Evolutionary conservation across 2,329 filamentous ascomycete genomes (phyloP), one percentile per base, ranked within the genome.

Genomic region (Rachicladosporium sp.): DNA sequence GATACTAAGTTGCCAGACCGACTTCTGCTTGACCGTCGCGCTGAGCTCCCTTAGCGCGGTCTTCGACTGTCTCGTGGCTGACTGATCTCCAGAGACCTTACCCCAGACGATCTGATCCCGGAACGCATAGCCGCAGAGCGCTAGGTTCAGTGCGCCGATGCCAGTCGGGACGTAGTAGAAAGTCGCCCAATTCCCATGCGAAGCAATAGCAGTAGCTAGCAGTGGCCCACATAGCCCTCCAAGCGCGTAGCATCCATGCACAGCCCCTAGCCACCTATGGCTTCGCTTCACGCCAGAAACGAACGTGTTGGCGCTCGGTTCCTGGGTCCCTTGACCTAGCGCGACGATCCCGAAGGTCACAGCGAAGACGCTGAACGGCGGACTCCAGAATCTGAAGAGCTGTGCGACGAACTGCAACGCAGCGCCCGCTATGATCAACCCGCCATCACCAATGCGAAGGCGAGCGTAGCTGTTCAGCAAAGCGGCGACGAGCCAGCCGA

Each of bases 261-360:
- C 42, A 21, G 46, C 29, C 1, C 47, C 45, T 1, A 49, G 38
- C 43, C 40, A 47, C n/a, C 43, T 38, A 36, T 49, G 47, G 4
- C 43, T 43, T 4, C 37, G 34, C 27, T 44, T 44, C 10, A 11
- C 32, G 30, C 29, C 35, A 7, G 39, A 34, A 1, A 78, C 74
- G 42, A 74, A 80, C 0, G 74, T 73, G 42, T 82, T 80, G 1
- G 71, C 69, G 13, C 78, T 73, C 0, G 76, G 70, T 46, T 82
- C 78, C 43, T 80, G 74, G 41, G 71, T 78, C 0, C 72, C 77
- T 52, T 78, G 74, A 0, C 77, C 76, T 0, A 78, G 50, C 7
- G 69, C 70, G 1, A 71, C 68, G 6, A 80, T 44, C 54, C 71
- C 73, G 51, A 80, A 81, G 0, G 72, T 74, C 2, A 70, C 51